Evolutionary conservation across 495 filamentous ascomycete species (phyloP), one percentile per base, ranked within the genome.

Genomic region (Aspergillus indologenus): DNA sequence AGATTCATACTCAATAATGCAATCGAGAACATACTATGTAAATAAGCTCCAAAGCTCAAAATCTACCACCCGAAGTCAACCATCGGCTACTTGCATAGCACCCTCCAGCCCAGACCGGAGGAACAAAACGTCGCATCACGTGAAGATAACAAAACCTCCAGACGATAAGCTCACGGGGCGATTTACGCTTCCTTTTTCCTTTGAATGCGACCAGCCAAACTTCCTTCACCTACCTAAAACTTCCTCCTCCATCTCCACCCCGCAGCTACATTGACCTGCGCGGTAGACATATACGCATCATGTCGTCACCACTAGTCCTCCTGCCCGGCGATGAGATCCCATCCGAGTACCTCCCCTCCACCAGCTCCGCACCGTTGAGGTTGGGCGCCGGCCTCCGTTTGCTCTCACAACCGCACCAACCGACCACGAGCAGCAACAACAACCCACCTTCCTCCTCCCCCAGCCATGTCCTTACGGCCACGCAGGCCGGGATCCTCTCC

Each of bases 301-400:
- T 78, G 75, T 64, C 70, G 71, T 73, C 81, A 23, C 75, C 81
- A 14, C 68, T 80, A 59, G 77, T 79, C 23, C 64, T 92, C 45
- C 82, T 98, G 40, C 94, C 94, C 0, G 92, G 95, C 55, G 91
- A 98, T 60, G 68, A 76, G 45, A 79, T 96, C 53, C 79, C 89
- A 9, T 69, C 76, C 11, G 70, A 73, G 47, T 54, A 74, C 34
- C 81, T 92, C 15, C 85, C 85, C 9, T 68, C 90, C 1, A 77
- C 79, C 34, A 85, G 85, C 61, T 80, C 83, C 62, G 78, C 83
- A 55, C 80, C 91, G 24, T 79, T 98, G 58, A 88, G 87, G 63
- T 80, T 98, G 26, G 94, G 94, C 29, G 90, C 91, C 12, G 94
- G 94, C 34, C 81, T 97, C 40, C 75, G 75, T 47, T 67, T 78